phyloP scores from a whole-genome alignment of 2,329 filamentous ascomycete genomes.

The Cladophialophora immunda region DNA sequence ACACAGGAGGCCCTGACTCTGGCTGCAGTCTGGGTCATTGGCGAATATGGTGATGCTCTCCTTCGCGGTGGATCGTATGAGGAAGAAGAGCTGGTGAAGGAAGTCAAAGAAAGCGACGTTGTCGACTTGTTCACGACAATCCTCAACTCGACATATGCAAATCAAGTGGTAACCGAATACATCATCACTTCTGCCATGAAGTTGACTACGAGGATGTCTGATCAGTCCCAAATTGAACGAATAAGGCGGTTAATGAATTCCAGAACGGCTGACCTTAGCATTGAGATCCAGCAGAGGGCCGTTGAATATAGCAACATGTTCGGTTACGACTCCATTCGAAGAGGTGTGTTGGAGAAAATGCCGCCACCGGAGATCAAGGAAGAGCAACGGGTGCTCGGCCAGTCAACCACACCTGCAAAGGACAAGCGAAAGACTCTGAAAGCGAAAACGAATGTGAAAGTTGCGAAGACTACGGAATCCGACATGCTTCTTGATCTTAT shows the following conservation, averaged over 20 bases:
- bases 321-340: constrained; percentile 82
- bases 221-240: constrained; percentile 85
- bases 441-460: constrained; percentile 76
- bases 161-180: constrained; percentile 91
- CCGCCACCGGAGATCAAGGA: constrained; percentile 96
- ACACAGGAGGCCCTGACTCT: constrained; percentile 95
- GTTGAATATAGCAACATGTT: constrained; percentile 98
- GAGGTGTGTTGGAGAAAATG: constrained; percentile 96
- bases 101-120: constrained; percentile 87
- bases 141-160: constrained; percentile 92
- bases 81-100: constrained; percentile 85
- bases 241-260: constrained; percentile 78
- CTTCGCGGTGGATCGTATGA: constrained; percentile 90
- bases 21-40: constrained; percentile 95
- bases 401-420: constrained; percentile 67
- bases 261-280: constrained; percentile 86
- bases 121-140: constrained; percentile 93
- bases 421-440: constrained; percentile 71
- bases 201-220: constrained; percentile 84
- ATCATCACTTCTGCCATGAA: constrained; percentile 96
- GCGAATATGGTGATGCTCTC: constrained; percentile 93
- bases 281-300: constrained; percentile 94
- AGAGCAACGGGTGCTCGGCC: constrained; percentile 87
- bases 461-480: constrained; percentile 82
- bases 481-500: constrained; percentile 93